Base-by-base conservation (phyloP, 257 asterid genomes). In the Schizonepeta tenuifolia region DNA sequence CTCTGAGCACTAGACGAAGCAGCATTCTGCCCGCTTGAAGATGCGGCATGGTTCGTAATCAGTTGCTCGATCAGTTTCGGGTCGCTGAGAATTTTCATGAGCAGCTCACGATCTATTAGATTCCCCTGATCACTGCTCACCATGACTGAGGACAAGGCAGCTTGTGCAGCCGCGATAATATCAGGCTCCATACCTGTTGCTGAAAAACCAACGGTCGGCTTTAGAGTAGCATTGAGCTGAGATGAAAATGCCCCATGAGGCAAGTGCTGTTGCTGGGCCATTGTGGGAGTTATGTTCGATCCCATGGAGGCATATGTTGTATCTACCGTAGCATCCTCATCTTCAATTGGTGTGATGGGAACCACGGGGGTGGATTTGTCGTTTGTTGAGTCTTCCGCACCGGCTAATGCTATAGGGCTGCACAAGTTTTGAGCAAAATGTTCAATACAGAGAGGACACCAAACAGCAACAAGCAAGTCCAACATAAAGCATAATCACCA, bases 331-430 rank as follows among this genome's bases (percentile, higher is more conserved):
- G 79, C 75, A 72, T 94, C 99, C 69, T 95, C 99, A 5, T 95
- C 99, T 85, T 95, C 99, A 26, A 92, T 84, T 51, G 99, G 85
- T 33, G 93, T 92, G 62, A 90, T 66, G 44, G 98, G 99, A 73
- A 95, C 80, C 78, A 82, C 69, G 15, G 89, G 82, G 21, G 84
- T 79, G 62, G 60, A 63, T 61, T 82, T 79, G 50, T 83, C 84
- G 35, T 64, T 65, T 60, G 17, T 35, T 5, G 84, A 69, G 60
- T 72, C 80, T 46, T 88, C 94, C 2, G 61, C 78, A 3, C 65
- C 75, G 6, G 13, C 31, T 35, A 67, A 79, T 40, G 67, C 67
- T 24, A 83, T 70, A 63, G 99, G 98, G 79, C 99, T 95, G 92
- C 74, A 22, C 28, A 41, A 70, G 63, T 46, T 62, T 10, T 53